phyloP scores from a whole-genome alignment of 1,284 basidiomycete genomes.

The Puccinia brachypodii region DNA sequence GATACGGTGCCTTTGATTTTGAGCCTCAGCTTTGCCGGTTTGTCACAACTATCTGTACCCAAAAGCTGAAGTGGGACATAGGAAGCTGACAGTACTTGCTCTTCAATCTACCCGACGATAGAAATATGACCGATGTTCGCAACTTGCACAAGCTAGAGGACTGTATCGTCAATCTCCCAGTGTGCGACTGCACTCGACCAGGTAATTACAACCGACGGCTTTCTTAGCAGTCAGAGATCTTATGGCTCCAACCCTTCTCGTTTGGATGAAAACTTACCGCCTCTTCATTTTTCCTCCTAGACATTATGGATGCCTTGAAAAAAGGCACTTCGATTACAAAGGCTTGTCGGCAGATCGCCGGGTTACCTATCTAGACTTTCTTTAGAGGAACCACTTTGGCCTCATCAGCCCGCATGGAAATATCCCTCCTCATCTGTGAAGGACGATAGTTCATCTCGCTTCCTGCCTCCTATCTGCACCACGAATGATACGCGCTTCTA shows the following conservation, averaged over 20 bases:
- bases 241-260: not conserved
- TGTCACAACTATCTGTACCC: not conserved
- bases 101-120: not conserved
- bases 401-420: too few relatives aligned
- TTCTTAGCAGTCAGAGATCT: not conserved
- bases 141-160: not conserved
- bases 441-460: too few relatives aligned
- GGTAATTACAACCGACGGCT: not conserved
- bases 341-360: constrained; percentile 21
- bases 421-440: too few relatives aligned
- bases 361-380: constrained; percentile 33
- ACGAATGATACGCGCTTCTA: too few relatives aligned
- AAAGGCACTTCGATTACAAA: constrained; percentile 20
- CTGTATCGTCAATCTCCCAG: constrained; percentile 24
- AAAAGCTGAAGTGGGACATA: not conserved
- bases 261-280: not conserved
- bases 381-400: too few relatives aligned
- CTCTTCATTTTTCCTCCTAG: not conserved
- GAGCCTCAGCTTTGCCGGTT: constrained; percentile 23
- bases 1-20: constrained; percentile 13
- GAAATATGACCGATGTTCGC: not conserved
- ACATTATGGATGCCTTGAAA: not conserved
- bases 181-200: constrained; percentile 25
- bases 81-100: not conserved
- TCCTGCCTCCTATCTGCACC: too few relatives aligned